Base-by-base conservation (phyloP, 306 rosid species). In the Lupinus albus region DNA sequence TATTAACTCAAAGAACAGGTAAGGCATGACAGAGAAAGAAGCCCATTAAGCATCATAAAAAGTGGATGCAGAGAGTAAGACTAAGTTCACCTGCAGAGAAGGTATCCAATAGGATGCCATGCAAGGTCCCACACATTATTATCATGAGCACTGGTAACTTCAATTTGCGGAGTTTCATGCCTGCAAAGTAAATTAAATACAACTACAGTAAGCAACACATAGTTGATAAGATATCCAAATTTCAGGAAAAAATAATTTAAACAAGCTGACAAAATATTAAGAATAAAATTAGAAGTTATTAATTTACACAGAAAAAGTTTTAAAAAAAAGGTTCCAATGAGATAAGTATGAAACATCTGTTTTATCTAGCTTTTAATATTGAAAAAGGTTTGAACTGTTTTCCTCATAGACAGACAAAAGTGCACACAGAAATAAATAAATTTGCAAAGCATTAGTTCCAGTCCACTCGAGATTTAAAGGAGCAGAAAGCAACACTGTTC, bases 51-150 rank as follows among this genome's bases (percentile, higher is more conserved):
- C 25, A 71, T 55, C 46, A 68, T 55, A 25, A 28, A 6, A 51
- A 55, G 50, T 61, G 35, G 28, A n/a, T 44, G 46, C 44, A 47
- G 13, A 49, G 50, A 64, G 61, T 39, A 57, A 67, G 28, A 78
- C 20, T 53, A 56, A 39, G 61, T 72, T 76, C 59, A 90, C 99
- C 99, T 93, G 97, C 97, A 88, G 57, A 93, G 96, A 83, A 93
- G 96, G 80, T 93, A 93, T 67, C 99, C 99, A 58, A 86, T 88
- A 68, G 99, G 99, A 81, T 93, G 99, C 99, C 99, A 93, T 17
- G 95, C 97, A 76, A 93, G 97, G 79, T 93, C 96, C 99, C 97
- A 93, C 59, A 90, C 99, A 76, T 84, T 88, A 74, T 88, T 88
- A 70, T 93, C 99, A 70, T 93, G 99, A 13, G 97, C 97, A 68